Evolutionary conservation across 306 rosid genomes (phyloP), one percentile per base, ranked within the genome.

Genomic region (Sphenostylis stenocarpa): DNA sequence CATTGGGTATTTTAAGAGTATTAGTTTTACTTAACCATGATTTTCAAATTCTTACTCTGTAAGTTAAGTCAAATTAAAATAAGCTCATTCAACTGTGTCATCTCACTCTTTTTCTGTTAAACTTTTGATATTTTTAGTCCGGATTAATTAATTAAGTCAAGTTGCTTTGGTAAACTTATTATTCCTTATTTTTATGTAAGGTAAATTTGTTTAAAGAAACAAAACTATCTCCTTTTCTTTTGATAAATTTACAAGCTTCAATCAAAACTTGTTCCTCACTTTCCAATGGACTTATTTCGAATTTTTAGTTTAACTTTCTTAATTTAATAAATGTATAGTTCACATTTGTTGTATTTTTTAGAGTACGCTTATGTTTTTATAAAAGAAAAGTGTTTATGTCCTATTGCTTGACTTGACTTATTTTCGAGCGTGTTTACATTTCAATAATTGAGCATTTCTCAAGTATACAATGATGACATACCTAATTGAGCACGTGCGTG

Each of bases 401-500:
- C 5, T 3, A 41, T 41, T 41, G 4, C 4, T 41, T 41, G 47
- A 10, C 10, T 2, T 3, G 2, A 39, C 4, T 10, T 39, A 3
- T 10, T 39, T 39, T 39, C 14, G 14, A 39, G 44, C 2, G 44
- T n/a, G n/a, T n/a, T n/a, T n/a, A n/a, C n/a, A n/a, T n/a, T n/a
- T n/a, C n/a, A n/a, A n/a, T n/a, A n/a, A n/a, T n/a, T n/a, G n/a
- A n/a, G n/a, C n/a, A n/a, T n/a, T n/a, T n/a, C n/a, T n/a, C n/a
- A n/a, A n/a, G n/a, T n/a, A 57, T 28, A 57, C 11, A 13, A 29
- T 2, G 66, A 1, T 16, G 10, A 60, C 14, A 31, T 38, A 62
- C 24, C 26, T 62, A 33, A 62, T 33, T 33, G 38, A 55, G 39
- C 77, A 72, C 67, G n/a, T 55, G 77, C 63, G 41, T 8, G 39